These are phyloP conservation scores for Kernera saxatilis DNA, from an alignment of 345 rosid genomes.

Conservation along the genomic window DNA sequence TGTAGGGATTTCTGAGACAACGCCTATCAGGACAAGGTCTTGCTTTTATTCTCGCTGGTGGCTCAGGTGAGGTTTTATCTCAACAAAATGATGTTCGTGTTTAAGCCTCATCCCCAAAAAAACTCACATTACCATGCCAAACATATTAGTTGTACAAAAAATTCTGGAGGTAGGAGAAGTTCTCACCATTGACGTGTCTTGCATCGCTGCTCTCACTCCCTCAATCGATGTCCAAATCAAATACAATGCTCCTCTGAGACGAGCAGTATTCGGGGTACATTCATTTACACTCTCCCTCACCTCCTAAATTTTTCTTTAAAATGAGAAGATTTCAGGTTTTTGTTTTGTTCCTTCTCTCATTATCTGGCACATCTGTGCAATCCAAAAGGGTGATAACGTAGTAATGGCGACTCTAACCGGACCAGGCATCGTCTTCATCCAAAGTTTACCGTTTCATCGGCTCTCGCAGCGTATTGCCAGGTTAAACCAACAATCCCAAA, in stretches of 20 bases:
- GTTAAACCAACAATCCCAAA: conserved; percentile 30
- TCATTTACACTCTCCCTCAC: conserved; percentile 12
- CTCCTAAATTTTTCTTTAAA: background rate
- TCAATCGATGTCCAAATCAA: conserved; percentile 78
- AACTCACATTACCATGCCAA: conserved; percentile 20
- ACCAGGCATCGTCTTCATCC: conserved; percentile 96
- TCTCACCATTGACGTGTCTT: conserved; percentile 67
- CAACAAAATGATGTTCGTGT: background rate
- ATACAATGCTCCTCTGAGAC: conserved; percentile 80
- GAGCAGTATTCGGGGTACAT: conserved; percentile 86
- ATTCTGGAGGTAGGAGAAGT: conserved; percentile 85
- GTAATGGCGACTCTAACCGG: conserved; percentile 81
- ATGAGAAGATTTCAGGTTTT: background rate
- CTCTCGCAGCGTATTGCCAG: conserved; percentile 90
- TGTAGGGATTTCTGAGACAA: conserved; percentile 87
- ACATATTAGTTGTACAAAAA: conserved; percentile 87
- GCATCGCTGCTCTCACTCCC: conserved; percentile 73
- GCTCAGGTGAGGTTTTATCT: conserved; percentile 58
- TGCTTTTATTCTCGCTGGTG: conserved; percentile 90
- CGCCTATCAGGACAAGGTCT: conserved; percentile 93
- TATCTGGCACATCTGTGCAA: background rate
- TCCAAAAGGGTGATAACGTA: conserved; percentile 73
- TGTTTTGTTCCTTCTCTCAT: background rate
- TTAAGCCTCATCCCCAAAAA: background rate
- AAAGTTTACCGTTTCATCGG: conserved; percentile 83